Evolutionary conservation across 2,329 filamentous ascomycete genomes (phyloP), one percentile per base, ranked within the genome.

Genomic region (Claviceps digitariae): DNA sequence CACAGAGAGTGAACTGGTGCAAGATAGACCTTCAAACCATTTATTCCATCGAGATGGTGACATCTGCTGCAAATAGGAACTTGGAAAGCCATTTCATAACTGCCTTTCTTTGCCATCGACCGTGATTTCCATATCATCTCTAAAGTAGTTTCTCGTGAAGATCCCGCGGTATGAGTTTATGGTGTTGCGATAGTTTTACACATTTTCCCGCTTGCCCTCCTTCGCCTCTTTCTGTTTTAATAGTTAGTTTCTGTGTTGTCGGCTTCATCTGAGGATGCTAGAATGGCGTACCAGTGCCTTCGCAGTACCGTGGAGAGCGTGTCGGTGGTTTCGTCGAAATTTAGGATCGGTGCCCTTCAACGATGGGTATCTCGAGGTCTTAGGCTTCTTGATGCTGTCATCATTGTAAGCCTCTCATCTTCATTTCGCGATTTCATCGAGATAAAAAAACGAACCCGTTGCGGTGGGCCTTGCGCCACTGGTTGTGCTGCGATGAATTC

Each of bases 401-500:
- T n/a, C 48, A 34, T 38, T 8, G 52, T 60, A 66, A 45, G 54
- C 31, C 20, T 41, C 29, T 41, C 9, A 45, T 46, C 29, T 36
- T 27, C 2, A 25, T 27, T 20, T 51, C 17, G 41, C 21, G 31
- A 41, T 43, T 9, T 23, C 45, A 41, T 43, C 49, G 50, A 17
- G 17, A 25, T 20, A 4, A 48, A 56, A 56, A 48, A 60, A 78
- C 85, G 68, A 86, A 96, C 91, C 93, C 93, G 82, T 98, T 98
- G 73, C 86, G 85, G 86, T 98, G 93, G 78, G 90, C 90, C 87
- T 98, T 98, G 81, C 87, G 87, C 74, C 82, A 83, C 84, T 93
- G 87, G 79, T 96, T 96, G 81, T 96, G 90, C 83, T 97, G 91
- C 70, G 91, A 96, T 79, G 89, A 94, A 86, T 97, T 97, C 90